Percentiles rank a stretch among this genome's conserved stretches.
phyloP scores from a whole-genome alignment of 2,329 filamentous ascomycete genomes.

The Hypomyces rosellus region DNA sequence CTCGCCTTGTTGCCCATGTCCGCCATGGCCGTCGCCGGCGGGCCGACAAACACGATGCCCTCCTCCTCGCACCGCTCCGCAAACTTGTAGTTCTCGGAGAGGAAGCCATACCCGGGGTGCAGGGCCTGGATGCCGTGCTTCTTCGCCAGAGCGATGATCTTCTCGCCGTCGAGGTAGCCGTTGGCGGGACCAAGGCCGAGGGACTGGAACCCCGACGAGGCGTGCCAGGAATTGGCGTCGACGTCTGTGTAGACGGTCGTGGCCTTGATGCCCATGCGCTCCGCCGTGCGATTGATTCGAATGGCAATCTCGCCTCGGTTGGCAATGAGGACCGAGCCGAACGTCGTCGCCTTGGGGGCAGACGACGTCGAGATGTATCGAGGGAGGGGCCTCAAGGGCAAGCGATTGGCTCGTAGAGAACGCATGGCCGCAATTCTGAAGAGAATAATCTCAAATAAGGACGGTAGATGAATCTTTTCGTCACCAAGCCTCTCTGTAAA shows the following conservation, averaged over 20 bases:
- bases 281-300: constrained; percentile 82
- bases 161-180: constrained; percentile 87
- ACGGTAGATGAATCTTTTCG: too few relatives aligned
- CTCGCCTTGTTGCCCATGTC: constrained; percentile 93
- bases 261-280: constrained; percentile 81
- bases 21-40: constrained; percentile 71
- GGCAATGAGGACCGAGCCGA: constrained; percentile 83
- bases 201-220: constrained; percentile 73
- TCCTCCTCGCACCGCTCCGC: constrained; percentile 83
- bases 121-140: constrained; percentile 81
- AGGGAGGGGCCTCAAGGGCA: constrained; percentile 39
- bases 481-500: too few relatives aligned
- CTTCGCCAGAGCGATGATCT: constrained; percentile 84
- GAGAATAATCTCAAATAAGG: too few relatives aligned
- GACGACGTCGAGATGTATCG: constrained; percentile 30
- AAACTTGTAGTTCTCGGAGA: constrained; percentile 90
- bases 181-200: constrained; percentile 77
- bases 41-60: constrained; percentile 90
- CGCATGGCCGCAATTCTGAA: constrained; percentile 36
- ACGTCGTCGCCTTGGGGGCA: constrained; percentile 38
- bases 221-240: constrained; percentile 82
- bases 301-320: constrained; percentile 96
- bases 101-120: constrained; percentile 92
- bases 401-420: constrained; percentile 46
- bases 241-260: constrained; percentile 94